Percentiles rank a stretch among this genome's conserved stretches.
Conservation (phyloP, 306 rosid species). For the Casuarina cunninghamiana region DNA sequence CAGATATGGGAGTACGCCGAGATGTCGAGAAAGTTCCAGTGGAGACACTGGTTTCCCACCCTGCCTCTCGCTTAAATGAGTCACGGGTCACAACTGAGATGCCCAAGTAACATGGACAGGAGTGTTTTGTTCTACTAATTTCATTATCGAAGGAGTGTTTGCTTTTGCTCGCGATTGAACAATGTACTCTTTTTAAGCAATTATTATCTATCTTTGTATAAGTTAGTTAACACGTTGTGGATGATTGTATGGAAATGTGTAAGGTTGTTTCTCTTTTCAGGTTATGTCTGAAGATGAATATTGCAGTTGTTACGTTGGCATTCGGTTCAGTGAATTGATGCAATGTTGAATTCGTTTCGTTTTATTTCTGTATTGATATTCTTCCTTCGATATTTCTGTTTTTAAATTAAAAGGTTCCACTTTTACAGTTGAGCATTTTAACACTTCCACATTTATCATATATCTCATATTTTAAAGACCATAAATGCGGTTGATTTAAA, state of each 20-base stretch:
- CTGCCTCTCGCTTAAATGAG: constrained; percentile 22
- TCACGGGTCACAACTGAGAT: constrained; percentile 25
- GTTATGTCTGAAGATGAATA: neutral
- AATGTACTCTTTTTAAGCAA: neutral
- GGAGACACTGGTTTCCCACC: constrained; percentile 44
- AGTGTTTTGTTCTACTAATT: neutral
- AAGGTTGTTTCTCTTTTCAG: neutral
- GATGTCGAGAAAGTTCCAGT: constrained; percentile 56
- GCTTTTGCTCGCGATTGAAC: neutral
- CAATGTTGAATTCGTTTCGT: too few relatives aligned
- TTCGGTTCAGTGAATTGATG: too few relatives aligned
- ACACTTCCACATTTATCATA: too few relatives aligned
- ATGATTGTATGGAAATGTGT: neutral
- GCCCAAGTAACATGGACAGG: neutral
- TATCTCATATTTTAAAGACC: too few relatives aligned
- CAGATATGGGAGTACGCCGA: constrained; percentile 56
- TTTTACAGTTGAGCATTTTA: too few relatives aligned
- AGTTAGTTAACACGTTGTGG: too few relatives aligned
- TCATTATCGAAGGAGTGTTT: neutral
- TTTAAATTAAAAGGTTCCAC: too few relatives aligned
- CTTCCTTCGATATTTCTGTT: too few relatives aligned
- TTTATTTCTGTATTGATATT: too few relatives aligned
- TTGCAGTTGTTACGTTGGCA: too few relatives aligned
- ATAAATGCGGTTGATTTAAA: too few relatives aligned
- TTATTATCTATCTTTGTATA: too few relatives aligned